Percentiles rank a stretch among this genome's conserved stretches.
Evolutionary conservation across 208 protist genomes (phyloP).

Genomic region (Leishmania guyanensis): DNA sequence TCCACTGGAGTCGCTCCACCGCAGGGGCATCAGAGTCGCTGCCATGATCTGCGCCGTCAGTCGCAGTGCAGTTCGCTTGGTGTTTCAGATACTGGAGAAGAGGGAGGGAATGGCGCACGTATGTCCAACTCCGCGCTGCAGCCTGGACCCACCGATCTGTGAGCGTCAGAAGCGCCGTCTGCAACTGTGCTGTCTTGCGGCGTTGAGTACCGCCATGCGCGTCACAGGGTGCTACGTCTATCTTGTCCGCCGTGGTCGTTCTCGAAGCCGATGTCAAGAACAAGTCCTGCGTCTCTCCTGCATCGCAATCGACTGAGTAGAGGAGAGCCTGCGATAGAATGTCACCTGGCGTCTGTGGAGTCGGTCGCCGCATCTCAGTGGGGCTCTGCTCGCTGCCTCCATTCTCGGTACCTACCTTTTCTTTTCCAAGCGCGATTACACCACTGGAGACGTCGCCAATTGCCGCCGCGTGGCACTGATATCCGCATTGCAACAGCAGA

Average conservation of each 20-base stretch:
- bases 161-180: conserved; percentile 16
- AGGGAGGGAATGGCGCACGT: conserved; percentile 16
- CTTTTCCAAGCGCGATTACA: no score
- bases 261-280: neutral
- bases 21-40: neutral
- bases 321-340: conserved; percentile 45
- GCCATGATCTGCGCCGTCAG: neutral
- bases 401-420: neutral
- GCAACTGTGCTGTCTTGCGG: conserved; percentile 15
- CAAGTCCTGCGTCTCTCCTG: neutral
- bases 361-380: neutral
- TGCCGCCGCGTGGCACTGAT: conserved; percentile 3
- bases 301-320: conserved; percentile 28
- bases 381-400: neutral
- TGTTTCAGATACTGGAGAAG: conserved; percentile 12
- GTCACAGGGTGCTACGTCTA: neutral
- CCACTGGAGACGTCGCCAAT: neutral
- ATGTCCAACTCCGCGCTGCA: conserved; percentile 14
- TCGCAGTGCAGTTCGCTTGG: neutral
- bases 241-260: neutral
- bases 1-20: conserved; percentile 20
- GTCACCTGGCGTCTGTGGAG: conserved; percentile 45
- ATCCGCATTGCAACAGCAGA: conserved; percentile 19
- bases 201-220: neutral
- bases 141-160: conserved; percentile 30